Evolutionary conservation across 2,329 filamentous ascomycete species (phyloP), one percentile per base, ranked within the genome.

Genomic region (Penicillium sp.): DNA sequence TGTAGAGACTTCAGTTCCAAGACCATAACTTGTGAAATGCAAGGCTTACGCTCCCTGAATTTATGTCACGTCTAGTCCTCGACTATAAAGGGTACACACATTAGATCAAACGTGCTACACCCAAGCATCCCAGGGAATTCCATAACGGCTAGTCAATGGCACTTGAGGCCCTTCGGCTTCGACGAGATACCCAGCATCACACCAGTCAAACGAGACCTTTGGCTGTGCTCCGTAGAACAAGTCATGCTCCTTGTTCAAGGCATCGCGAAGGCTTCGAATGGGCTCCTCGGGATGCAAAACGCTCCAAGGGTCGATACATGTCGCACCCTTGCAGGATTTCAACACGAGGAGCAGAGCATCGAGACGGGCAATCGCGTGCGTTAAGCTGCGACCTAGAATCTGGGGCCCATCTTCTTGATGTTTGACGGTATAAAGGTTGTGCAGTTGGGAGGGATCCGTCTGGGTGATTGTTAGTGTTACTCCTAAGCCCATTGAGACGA

Each of bases 301-400:
- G 22, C 68, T 57, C 77, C 76, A 78, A 2, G 76, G 77, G 46
- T 72, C 60, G 36, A 71, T 69, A 53, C 77, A 79, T 4, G 68
- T 70, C 4, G 41, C 37, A 7, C 69, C 73, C 51, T 75, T 69
- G 65, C 77, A 79, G 3, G 76, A 75, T 50, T 78, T 77, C 4
- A 77, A 63, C 1, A 77, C 73, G 36, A 78, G 58, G 1, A 78
- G 61, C 1, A 78, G 64, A 6, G 75, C 68, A 56, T 78, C 74
- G 0, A 78, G 67, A 2, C 76, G 67, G 18, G 47, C 51, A 14
- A 70, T 59, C 4, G 67, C 61, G 4, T 68, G 62, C 1, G 61
- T 43, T 0, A 73, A 31, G 41, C 59, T 58, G 6, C 63, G 59
- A 11, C 68, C 61, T 9, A 75, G 58, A 19, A 72, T 63, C 14